Base-by-base conservation (phyloP, 441 rosid species). In the Brassica hybrid region DNA sequence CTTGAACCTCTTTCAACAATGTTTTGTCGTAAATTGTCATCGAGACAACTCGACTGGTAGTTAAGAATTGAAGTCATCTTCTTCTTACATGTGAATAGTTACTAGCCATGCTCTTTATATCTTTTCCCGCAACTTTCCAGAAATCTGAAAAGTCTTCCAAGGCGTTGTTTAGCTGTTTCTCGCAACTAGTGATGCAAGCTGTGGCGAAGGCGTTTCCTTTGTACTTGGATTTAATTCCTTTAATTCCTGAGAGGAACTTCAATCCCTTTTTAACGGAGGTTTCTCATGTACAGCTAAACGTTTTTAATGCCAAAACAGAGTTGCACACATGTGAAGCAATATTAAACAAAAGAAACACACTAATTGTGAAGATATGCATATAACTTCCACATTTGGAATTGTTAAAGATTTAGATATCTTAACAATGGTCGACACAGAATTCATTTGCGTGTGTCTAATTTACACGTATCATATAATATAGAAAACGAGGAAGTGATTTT, bases 81-180 rank as follows among this genome's bases (percentile, higher is more conserved):
- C 59, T 80, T 71, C 70, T 80, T 80, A 61, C 83, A 80, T 3
- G 79, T 80, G 52, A 75, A 75, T 80, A 80, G 17, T 80, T 80
- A 1, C 60, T 50, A 10, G 83, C 79, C 76, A 80, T 32, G 69
- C 79, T 80, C 19, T 73, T 75, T 23, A 75, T 23, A 62, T 75
- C 52, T 50, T 75, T 2, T 0, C 83, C 83, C 7, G 79, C 83
- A 11, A 76, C 79, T 75, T 80, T 80, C 83, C 83, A 80, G 73
- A 80, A 80, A 65, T 80, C 83, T 18, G 73, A 21, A 75, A 80
- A 80, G 64, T 80, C 83, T 5, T 72, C 83, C 6, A 80, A 38
- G 6, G 83, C 83, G 34, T 56, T 72, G 7, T 80, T 17, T 9
- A 80, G 74, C 36, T 80, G 77, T 62, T 61, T 80, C 0, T 80